Conservation (phyloP, 2,329 filamentous ascomycete species). For the Monilinia fructicola region DNA sequence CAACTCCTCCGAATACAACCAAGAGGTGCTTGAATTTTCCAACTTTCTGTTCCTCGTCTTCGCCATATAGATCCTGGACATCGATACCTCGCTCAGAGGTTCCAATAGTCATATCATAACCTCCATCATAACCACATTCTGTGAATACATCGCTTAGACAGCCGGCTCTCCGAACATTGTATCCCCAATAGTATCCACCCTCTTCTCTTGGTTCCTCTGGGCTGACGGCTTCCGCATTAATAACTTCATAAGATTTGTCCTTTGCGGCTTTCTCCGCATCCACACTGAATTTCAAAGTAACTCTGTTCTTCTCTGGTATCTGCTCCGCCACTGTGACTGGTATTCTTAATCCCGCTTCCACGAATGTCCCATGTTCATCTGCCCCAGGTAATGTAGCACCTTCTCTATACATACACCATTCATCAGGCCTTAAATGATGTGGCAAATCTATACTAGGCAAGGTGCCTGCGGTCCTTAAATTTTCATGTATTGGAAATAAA, state of each 20-base stretch:
- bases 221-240: conserved; percentile 59
- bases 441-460: conserved; percentile 81
- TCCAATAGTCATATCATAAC: conserved; percentile 80
- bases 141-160: conserved; percentile 75
- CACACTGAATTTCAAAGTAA: conserved; percentile 67
- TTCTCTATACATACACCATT: conserved; percentile 79
- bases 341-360: conserved; percentile 58
- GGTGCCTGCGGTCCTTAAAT: conserved; percentile 69
- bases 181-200: conserved; percentile 86
- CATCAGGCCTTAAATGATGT: conserved; percentile 72
- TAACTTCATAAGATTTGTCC: conserved; percentile 30
- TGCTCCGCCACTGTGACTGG: conserved; percentile 46
- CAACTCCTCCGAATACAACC: conserved; percentile 77
- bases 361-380: conserved; percentile 50
- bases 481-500: conserved; percentile 76
- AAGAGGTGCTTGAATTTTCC: conserved; percentile 67
- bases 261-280: conserved; percentile 44
- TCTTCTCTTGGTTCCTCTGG: conserved; percentile 70
- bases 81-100: conserved; percentile 71
- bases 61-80: conserved; percentile 40
- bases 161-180: conserved; percentile 63
- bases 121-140: conserved; percentile 69
- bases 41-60: conserved; percentile 33
- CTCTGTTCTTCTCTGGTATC: conserved; percentile 68
- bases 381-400: conserved; percentile 62